Percentiles rank a stretch among this genome's conserved stretches.
Conservation (phyloP, 345 rosid species). For the thale cress (Arabidopsis thaliana) region DNA sequence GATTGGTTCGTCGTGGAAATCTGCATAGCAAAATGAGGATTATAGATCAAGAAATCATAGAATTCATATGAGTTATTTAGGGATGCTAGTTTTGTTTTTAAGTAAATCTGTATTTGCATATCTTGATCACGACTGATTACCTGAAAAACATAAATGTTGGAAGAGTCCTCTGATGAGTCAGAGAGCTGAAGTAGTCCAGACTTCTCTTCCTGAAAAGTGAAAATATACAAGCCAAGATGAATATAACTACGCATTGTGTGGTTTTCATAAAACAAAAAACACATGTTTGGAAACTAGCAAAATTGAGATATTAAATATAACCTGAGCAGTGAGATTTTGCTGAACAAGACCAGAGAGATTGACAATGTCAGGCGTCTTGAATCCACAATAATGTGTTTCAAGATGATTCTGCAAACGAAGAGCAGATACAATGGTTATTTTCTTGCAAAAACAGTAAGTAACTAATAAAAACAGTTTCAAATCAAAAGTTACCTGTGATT, state of each 20-base stretch:
- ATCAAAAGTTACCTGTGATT: constrained; percentile 58
- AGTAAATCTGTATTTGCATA: not conserved
- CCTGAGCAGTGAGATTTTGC: constrained; percentile 65
- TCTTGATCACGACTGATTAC: constrained; percentile 44
- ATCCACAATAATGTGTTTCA: constrained; percentile 82
- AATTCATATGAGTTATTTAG: not conserved
- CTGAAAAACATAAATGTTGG: constrained; percentile 83
- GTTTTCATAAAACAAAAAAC: not conserved
- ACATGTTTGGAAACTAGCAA: constrained; percentile 15
- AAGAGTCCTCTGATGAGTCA: constrained; percentile 59
- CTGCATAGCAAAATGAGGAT: constrained; percentile 46
- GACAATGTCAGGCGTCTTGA: constrained; percentile 80
- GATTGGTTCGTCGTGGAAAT: constrained; percentile 69
- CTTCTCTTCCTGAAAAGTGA: constrained; percentile 61
- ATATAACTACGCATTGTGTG: constrained; percentile 15
- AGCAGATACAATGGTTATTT: constrained; percentile 17
- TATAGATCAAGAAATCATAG: constrained; percentile 11
- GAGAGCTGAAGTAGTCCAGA: constrained; percentile 65
- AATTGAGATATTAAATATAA: constrained; percentile 41
- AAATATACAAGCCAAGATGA: constrained; percentile 23
- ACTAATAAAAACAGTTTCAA: not conserved
- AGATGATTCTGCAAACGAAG: constrained; percentile 53
- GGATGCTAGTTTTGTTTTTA: not conserved
- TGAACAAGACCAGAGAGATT: constrained; percentile 81
- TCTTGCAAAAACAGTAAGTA: constrained; percentile 1